Base-by-base conservation (phyloP, 2,329 filamentous ascomycete species). In the Alternaria angustiovoidea region DNA sequence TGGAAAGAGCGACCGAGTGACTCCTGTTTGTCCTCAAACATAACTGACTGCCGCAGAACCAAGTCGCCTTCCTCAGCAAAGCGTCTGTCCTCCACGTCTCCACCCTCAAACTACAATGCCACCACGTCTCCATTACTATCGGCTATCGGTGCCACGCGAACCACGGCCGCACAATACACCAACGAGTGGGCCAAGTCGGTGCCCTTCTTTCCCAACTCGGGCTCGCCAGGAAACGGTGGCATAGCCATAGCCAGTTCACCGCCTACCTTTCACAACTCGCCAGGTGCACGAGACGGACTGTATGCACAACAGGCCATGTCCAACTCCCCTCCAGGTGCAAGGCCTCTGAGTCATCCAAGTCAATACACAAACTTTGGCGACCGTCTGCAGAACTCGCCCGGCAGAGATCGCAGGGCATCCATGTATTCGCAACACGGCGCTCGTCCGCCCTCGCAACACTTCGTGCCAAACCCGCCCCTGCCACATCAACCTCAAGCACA, bases 401-500 rank as follows among this genome's bases (percentile, higher is more conserved):
- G 78, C 41, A 74, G 75, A 48, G 74, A 81, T 64, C 72, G 83
- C 57, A 77, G 85, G 71, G 80, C 82, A 28, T 86, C 86, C 46
- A 83, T 85, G 79, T 84, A 85, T 67, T 85, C 85, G 7, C 82
- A 83, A 22, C 81, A 74, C 20, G 72, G 72, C 14, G 67, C 78
- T 49, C 74, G 80, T 12, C 68, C 79, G 4, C 81, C 81, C 12
- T 86, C 56, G 69, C 59, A 78, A 78, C 61, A 81, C 22, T 84
- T 86, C 28, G 75, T 59, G 72, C 79, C 61, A 75, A 84, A 87
- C 52, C 88, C 87, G n/a, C 89, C 90, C 3, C 85, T 90, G 9
- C 91, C 91, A 4, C 91, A 94, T 73, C 87, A 92, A 60, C 85
- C 89, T 1, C 91, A 94, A 76, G 79, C 91, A 18, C 91, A 94